Base-by-base conservation (phyloP, 2,329 filamentous ascomycete species). In the Botryotinia globosa region DNA sequence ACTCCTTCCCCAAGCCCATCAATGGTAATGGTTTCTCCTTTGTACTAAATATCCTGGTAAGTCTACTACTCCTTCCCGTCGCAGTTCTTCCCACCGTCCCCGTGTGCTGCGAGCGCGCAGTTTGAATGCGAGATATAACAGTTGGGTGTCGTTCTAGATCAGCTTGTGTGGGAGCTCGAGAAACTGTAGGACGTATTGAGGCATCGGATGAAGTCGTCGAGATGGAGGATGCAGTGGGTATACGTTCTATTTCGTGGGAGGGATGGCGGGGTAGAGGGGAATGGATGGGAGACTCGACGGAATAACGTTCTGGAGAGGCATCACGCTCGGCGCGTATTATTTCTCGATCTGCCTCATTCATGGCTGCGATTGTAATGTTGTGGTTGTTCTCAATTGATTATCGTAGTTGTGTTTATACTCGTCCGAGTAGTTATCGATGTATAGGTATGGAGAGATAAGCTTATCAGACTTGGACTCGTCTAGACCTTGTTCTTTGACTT, bases 1-100 rank as follows among this genome's bases (percentile, higher is more conserved):
- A 93, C 0, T 89, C 85, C 82, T 94, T 94, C n/a, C 90, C 91
- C 71, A 85, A 89, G 51, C 92, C 92, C 80, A 94, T 93, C 10
- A 83, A 82, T 1, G 92, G 92, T 72, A 94, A 79, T 0, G 91
- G 89, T 78, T 83, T 89, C n/a, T 64, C 42, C 22, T 44, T 51
- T 2, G 45, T 37, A 66, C 64, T 66, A 12, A 66, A 54, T 34
- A 66, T 66, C 72, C 77, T 84, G 8, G 85, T 88, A 66, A 87
- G 84, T 66, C 87, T 83, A 45, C 59, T 56, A 63, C 83, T 85
- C 79, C 81, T 84, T 25, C 73, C 71, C 54, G 78, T 77, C 8
- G 81, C 74, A 73, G 83, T 83, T 67, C 81, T 83, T 22, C 92
- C 92, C n/a, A 94, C 92, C 4, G 92, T 94, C 71, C 83, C 86